Percentiles rank a stretch among this genome's conserved stretches.
Conservation (phyloP, 495 filamentous ascomycete genomes). For the Xylaria scruposa region DNA sequence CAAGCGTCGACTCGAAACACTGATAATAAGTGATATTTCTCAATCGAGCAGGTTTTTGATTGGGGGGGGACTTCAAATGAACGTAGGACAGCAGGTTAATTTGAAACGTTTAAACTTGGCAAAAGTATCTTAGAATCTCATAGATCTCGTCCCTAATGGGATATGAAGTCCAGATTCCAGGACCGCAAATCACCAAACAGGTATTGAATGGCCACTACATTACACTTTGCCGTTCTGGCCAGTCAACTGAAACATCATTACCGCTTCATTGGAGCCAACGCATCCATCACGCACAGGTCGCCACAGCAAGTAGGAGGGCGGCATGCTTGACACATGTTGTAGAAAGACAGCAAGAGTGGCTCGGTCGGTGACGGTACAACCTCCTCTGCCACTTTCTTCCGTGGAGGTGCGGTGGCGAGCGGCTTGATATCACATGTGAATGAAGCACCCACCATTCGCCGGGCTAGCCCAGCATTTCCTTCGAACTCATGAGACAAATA, state of each 20-base stretch:
- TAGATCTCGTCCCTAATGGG: neutral
- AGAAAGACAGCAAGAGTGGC: neutral
- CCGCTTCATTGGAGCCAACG: slow-evolving; percentile 4
- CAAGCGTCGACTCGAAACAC: neutral
- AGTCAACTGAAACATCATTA: neutral
- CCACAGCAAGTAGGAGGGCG: neutral
- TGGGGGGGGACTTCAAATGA: too few relatives aligned
- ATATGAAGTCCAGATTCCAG: neutral
- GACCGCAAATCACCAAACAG: neutral
- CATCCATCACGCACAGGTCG: neutral
- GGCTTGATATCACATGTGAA: neutral
- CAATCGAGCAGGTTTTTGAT: neutral
- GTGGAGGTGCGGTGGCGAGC: neutral
- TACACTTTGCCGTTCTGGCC: neutral
- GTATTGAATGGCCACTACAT: too few relatives aligned
- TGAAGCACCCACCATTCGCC: neutral
- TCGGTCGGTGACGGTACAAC: neutral
- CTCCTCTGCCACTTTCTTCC: neutral
- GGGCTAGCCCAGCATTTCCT: neutral
- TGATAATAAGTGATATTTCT: neutral
- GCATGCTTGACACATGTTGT: neutral
- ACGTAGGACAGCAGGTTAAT: too few relatives aligned
- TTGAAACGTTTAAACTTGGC: neutral
- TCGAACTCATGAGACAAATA: too few relatives aligned
- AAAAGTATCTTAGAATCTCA: neutral